phyloP scores from a whole-genome alignment of 208 protist species.

The Angomonas deanei region DNA sequence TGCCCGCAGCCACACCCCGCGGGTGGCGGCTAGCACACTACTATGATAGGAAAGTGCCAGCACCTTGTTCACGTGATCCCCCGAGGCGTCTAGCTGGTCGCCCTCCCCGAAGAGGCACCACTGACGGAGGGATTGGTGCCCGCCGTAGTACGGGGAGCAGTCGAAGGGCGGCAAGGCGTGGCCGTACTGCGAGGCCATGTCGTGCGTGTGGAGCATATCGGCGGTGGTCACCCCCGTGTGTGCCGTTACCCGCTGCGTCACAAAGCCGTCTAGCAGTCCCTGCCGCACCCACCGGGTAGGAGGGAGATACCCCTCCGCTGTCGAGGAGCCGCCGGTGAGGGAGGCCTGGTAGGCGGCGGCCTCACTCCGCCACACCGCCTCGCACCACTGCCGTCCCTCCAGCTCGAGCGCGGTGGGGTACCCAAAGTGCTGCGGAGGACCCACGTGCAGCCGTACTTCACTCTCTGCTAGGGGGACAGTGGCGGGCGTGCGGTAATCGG shows the following conservation, averaged over 20 bases:
- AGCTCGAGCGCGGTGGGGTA: slow-evolving; percentile 36
- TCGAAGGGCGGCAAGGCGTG: slow-evolving; percentile 31
- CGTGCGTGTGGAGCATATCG: slow-evolving; percentile 24
- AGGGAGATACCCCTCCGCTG: slow-evolving; percentile 6
- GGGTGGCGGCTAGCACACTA: slow-evolving; percentile 28
- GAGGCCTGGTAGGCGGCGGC: slow-evolving; percentile 20
- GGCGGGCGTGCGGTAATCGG: not conserved
- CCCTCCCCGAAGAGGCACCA: slow-evolving; percentile 68
- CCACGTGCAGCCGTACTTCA: slow-evolving; percentile 35
- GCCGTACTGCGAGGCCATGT: slow-evolving; percentile 18
- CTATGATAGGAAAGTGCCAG: slow-evolving; percentile 27
- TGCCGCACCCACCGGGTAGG: slow-evolving; percentile 51
- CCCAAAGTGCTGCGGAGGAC: slow-evolving; percentile 38
- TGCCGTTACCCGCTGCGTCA: slow-evolving; percentile 47
- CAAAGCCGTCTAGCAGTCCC: slow-evolving; percentile 58
- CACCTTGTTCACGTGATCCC: not conserved
- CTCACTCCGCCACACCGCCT: slow-evolving; percentile 41
- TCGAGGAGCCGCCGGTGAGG: not conserved
- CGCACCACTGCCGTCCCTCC: slow-evolving; percentile 43
- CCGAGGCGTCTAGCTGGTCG: slow-evolving; percentile 5
- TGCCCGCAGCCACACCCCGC: slow-evolving; percentile 50
- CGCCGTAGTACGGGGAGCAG: slow-evolving; percentile 62
- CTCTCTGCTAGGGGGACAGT: slow-evolving; percentile 1
- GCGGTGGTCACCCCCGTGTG: slow-evolving; percentile 37
- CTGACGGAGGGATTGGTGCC: slow-evolving; percentile 38